Evolutionary conservation across 257 asterid species (phyloP).

Genomic region (Fraxinus cuspidata): DNA sequence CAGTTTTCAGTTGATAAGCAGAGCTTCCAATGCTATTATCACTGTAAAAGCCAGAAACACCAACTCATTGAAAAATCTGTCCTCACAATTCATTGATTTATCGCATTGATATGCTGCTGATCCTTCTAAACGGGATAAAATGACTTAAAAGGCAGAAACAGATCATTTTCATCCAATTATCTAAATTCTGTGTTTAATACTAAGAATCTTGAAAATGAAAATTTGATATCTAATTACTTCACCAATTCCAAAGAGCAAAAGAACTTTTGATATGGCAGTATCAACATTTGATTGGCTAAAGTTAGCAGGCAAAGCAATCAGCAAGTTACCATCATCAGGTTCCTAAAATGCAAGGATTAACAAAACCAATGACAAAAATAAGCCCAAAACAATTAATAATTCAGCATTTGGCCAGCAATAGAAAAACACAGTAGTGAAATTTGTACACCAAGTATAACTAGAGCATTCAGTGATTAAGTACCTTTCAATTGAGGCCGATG

Average conservation of each 20-base stretch:
- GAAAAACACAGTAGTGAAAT: constrained; percentile 1
- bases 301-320: neutral
- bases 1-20: constrained; percentile 38
- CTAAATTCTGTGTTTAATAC: neutral
- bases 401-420: constrained; percentile 1
- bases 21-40: constrained; percentile 56
- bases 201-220: neutral
- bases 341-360: constrained; percentile 2
- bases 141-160: neutral
- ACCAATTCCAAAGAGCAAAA: neutral
- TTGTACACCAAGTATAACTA: neutral
- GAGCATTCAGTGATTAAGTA: constrained; percentile 20
- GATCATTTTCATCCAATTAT: neutral
- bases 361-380: neutral
- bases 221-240: neutral
- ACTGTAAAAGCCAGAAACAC: constrained; percentile 43
- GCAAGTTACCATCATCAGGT: neutral
- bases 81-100: neutral
- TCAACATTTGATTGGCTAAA: neutral
- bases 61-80: neutral
- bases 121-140: neutral
- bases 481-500: constrained; percentile 80
- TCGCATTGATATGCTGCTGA: neutral
- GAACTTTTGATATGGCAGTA: neutral
- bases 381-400: neutral